A percentile compares a stretch with the other conserved stretches of the same genome.
phyloP scores from a whole-genome alignment of 2,329 filamentous ascomycete species.

The Moelleriella libera region DNA sequence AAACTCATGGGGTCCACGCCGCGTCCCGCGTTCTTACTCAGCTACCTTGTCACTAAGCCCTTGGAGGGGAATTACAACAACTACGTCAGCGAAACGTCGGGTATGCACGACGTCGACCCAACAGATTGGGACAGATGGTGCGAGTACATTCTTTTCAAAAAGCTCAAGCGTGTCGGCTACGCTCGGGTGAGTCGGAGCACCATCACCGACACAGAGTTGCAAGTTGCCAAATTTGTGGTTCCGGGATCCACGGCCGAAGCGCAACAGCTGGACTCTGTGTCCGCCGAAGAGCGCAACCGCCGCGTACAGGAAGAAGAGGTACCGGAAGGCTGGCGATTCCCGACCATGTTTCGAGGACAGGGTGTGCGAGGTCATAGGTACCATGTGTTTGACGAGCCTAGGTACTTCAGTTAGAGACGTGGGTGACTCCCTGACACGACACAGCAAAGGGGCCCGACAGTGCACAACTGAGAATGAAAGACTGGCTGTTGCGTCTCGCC shows the following conservation, averaged over 20 bases:
- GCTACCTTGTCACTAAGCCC: conserved; percentile 85
- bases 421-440: too few species aligned
- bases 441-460: neutral
- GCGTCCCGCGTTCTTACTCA: conserved; percentile 72
- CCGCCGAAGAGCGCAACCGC: conserved; percentile 39
- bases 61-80: conserved; percentile 92
- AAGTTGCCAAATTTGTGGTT: conserved; percentile 89
- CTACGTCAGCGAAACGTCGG: conserved; percentile 72
- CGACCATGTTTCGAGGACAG: conserved; percentile 66
- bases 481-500: too few species aligned
- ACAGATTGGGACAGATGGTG: conserved; percentile 97
- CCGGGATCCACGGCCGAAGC: conserved; percentile 48
- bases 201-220: conserved; percentile 94
- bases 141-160: conserved; percentile 96
- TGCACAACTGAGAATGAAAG: neutral
- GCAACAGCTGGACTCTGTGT: conserved; percentile 21
- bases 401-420: conserved; percentile 43
- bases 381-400: conserved; percentile 88
- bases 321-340: conserved; percentile 68
- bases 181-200: conserved; percentile 77
- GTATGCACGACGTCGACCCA: conserved; percentile 91
- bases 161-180: conserved; percentile 72
- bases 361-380: conserved; percentile 84
- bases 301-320: conserved; percentile 58
- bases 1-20: conserved; percentile 74